A percentile compares a stretch with the other conserved stretches of the same genome.
These are phyloP conservation scores for Candida patagonica DNA, from an alignment of 805 yeast species.

Conservation along the genomic window DNA sequence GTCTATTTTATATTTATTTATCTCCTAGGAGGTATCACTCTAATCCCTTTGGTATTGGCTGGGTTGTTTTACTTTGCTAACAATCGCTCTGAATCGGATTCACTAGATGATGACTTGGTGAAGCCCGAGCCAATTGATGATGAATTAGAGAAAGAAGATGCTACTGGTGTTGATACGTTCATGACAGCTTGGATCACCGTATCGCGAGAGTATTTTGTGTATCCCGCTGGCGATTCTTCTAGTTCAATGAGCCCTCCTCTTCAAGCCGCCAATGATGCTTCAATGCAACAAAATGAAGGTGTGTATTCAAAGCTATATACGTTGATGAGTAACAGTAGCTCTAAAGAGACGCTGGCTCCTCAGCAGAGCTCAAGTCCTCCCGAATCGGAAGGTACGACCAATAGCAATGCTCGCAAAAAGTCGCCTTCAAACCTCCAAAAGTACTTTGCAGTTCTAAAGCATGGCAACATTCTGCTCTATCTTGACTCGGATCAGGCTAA, in stretches of 20 bases:
- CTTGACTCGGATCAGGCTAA: constrained; percentile 55
- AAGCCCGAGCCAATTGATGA: constrained; percentile 17
- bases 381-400: constrained; percentile 6
- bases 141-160: constrained; percentile 46
- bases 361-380: neutral
- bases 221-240: constrained; percentile 33
- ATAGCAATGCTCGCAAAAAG: constrained; percentile 3
- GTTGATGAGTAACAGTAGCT: constrained; percentile 35
- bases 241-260: constrained; percentile 21
- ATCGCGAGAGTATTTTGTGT: constrained; percentile 63
- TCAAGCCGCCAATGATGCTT: constrained; percentile 23
- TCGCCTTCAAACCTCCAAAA: constrained; percentile 48
- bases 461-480: constrained; percentile 83
- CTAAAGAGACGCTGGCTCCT: neutral
- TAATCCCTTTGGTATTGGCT: constrained; percentile 50
- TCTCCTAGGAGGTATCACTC: constrained; percentile 72
- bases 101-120: constrained; percentile 26
- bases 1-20: constrained; percentile 34
- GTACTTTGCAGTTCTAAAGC: constrained; percentile 48
- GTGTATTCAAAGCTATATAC: constrained; percentile 57
- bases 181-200: constrained; percentile 72
- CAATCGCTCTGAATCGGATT: constrained; percentile 10
- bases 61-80: constrained; percentile 33
- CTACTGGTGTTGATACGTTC: constrained; percentile 54
- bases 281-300: constrained; percentile 35